Evolutionary conservation across 164 flowering plant species (phyloP).

Genomic region (Santalum album): DNA sequence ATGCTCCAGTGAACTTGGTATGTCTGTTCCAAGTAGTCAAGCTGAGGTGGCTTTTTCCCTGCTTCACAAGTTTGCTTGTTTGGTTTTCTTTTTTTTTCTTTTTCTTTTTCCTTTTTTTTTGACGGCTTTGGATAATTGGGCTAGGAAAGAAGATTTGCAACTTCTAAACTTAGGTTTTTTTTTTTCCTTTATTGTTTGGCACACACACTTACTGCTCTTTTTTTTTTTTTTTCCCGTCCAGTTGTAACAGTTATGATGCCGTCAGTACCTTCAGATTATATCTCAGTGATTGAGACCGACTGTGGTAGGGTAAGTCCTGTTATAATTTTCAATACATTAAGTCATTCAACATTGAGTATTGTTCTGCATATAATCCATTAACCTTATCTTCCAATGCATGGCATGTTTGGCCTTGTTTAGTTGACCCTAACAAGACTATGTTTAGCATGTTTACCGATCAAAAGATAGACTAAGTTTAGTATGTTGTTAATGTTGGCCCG

Average conservation of each 20-base stretch:
- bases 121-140: conserved; percentile 14
- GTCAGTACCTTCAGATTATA: conserved; percentile 30
- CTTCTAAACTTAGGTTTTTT: conserved; percentile 20
- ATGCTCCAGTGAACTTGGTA: conserved; percentile 34
- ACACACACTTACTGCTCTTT: neutral
- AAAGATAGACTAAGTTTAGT: no score
- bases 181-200: neutral
- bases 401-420: no score
- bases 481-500: no score
- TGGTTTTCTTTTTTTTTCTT: no score
- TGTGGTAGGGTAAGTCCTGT: conserved; percentile 29
- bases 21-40: neutral
- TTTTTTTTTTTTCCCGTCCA: no score
- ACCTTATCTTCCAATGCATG: no score
- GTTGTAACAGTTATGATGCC: conserved; percentile 26
- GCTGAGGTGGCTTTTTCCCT: no score
- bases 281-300: conserved; percentile 28
- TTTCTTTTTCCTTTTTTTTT: no score
- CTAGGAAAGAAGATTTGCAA: conserved; percentile 17
- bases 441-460: no score
- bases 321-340: conserved; percentile 1
- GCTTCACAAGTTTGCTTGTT: no score
- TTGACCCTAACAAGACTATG: no score
- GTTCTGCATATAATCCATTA: no score
- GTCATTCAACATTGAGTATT: neutral